Evolutionary conservation across 495 filamentous ascomycete species (phyloP), one percentile per base, ranked within the genome.

Genomic region (Wilcoxina mikolae): DNA sequence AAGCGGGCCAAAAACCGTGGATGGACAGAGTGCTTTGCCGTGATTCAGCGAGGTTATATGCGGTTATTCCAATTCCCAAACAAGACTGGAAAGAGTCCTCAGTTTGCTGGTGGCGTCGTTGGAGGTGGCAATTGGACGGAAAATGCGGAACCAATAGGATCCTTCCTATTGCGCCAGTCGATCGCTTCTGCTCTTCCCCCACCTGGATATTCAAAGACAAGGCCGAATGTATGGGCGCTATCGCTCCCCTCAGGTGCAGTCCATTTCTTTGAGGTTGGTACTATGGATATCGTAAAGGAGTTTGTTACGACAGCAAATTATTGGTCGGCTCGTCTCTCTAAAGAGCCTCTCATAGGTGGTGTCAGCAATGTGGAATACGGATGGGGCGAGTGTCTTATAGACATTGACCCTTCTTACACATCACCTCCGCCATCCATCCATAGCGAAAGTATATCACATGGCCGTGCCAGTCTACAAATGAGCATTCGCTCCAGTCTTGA

Each of bases 281-380:
- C 91, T 0, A 79, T 85, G 1, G 93, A 96, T 64, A 95, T 99
- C 60, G 83, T 89, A 43, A 81, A 81, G 48, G 91, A 99, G 61
- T 99, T 95, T 56, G 87, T 95, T 48, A 80, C 78, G 29, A 93
- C 86, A 0, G 90, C 87, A 60, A 99, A 99, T 70, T 99, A 99
- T 70, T 99, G 91, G 91, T 86, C 85, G 61, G 88, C 91, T 1
- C 77, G 91, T 41, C 73, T 96, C 7, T 94, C 86, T 62, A 95
- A 94, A 56, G 84, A 94, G 57, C 91, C 91, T 10, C 72, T 96
- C 3, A 76, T 88, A 7, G 91, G 90, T 24, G 90, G 87, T 57
- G 82, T 96, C 62, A 93, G 86, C 70, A 99, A 95, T 62, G 82
- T 96, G 49, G 93, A 99, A 67, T 95, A 95, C 65, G 91, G 91